A percentile compares a stretch with the other conserved stretches of the same genome.
Conservation (phyloP, 2,329 filamentous ascomycete genomes). For the Sordariomycetes sp. region DNA sequence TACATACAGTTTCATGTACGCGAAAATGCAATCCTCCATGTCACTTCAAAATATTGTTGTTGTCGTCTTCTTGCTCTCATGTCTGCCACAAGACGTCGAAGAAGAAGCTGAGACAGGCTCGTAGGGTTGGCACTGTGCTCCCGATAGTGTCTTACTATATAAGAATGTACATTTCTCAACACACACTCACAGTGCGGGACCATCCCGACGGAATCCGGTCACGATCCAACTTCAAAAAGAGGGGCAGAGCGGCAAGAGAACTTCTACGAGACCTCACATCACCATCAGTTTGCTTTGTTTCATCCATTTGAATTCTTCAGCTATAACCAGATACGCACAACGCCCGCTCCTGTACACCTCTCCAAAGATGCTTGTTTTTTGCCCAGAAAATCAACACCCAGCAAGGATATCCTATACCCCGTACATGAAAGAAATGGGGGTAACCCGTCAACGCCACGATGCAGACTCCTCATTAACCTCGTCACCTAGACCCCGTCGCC, state of each 20-base stretch:
- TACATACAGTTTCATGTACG: too few species aligned
- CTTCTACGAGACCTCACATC: not conserved
- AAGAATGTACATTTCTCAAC: too few species aligned
- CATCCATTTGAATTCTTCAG: not conserved
- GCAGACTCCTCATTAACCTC: conserved; percentile 1
- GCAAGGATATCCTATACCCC: not conserved
- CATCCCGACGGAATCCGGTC: not conserved
- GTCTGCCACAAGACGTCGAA: not conserved
- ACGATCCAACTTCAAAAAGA: not conserved
- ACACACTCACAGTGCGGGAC: not conserved
- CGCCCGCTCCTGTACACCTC: not conserved
- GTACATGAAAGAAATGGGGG: not conserved
- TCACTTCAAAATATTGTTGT: too few species aligned
- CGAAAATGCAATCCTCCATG: too few species aligned
- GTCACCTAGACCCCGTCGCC: not conserved
- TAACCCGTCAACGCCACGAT: conserved; percentile 1
- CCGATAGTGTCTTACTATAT: not conserved
- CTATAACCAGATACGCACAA: not conserved
- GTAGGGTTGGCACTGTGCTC: not conserved
- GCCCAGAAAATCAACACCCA: not conserved
- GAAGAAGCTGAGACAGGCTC: not conserved
- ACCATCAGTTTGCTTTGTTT: not conserved
- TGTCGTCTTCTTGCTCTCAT: too few species aligned
- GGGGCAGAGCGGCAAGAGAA: not conserved
- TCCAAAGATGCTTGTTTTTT: conserved; percentile 2